Percentiles rank a stretch among this genome's conserved stretches.
phyloP scores from a whole-genome alignment of 345 rosid genomes.

The Hypericum perforatum region DNA sequence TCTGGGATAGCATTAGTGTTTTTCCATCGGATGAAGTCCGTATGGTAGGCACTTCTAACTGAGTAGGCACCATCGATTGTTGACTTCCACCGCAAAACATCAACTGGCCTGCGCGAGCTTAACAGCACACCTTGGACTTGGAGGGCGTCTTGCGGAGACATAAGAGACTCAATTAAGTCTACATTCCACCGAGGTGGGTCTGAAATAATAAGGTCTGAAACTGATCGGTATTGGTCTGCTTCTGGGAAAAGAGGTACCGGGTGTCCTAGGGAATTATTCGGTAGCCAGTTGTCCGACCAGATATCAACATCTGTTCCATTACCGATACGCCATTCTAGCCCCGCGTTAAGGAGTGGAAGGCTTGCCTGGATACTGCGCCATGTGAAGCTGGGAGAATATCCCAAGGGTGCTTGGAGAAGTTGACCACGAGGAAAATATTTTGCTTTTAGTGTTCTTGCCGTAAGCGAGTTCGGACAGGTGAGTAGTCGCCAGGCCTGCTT shows the following conservation, averaged over 20 bases:
- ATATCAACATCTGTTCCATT: no score
- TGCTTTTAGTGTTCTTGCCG: background rate
- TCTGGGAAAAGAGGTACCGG: no score
- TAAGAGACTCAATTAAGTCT: background rate
- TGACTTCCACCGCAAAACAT: background rate
- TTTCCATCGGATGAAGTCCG: background rate
- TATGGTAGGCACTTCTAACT: background rate
- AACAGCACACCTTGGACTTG: background rate
- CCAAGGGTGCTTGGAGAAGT: background rate
- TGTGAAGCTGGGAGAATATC: no score
- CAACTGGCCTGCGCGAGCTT: background rate
- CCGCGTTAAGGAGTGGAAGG: no score
- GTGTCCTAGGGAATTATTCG: no score
- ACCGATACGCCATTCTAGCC: no score
- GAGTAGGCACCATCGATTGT: background rate
- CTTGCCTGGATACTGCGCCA: no score
- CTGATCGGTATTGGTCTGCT: no score
- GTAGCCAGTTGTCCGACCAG: no score
- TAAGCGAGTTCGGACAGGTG: background rate
- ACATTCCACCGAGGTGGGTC: no score
- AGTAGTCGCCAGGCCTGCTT: background rate
- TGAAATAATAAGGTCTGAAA: no score
- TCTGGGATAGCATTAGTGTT: background rate
- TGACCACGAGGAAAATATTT: background rate
- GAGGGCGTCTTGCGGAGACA: background rate